A percentile compares a stretch with the other conserved stretches of the same genome.
Evolutionary conservation across 2,329 filamentous ascomycete genomes (phyloP).

Genomic region (Lachnum nothofagi): DNA sequence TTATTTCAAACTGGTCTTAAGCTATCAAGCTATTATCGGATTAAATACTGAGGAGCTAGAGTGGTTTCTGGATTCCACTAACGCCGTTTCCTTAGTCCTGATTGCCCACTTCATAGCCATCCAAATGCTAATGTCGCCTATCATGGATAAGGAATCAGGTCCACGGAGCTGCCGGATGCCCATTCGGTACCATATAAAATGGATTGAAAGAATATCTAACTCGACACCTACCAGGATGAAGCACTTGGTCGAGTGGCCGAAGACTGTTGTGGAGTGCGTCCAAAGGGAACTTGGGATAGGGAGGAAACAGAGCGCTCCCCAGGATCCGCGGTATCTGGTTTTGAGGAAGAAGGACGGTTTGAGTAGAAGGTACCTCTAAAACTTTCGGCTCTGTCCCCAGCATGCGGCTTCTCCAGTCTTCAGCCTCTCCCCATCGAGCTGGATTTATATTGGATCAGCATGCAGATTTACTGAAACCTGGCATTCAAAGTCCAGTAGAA

Average conservation of each 20-base stretch:
- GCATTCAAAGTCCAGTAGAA: too few relatives aligned
- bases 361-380: too few relatives aligned
- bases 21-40: slow-evolving; percentile 38
- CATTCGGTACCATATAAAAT: slow-evolving; percentile 9
- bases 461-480: too few relatives aligned
- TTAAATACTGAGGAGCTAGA: slow-evolving; percentile 39
- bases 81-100: slow-evolving; percentile 39
- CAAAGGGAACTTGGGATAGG: slow-evolving; percentile 5
- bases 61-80: slow-evolving; percentile 39
- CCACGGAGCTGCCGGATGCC: slow-evolving; percentile 11
- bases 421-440: too few relatives aligned
- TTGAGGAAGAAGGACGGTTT: too few relatives aligned
- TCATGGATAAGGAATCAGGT: slow-evolving; percentile 31
- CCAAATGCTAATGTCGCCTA: slow-evolving; percentile 40
- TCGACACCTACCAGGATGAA: slow-evolving; percentile 3
- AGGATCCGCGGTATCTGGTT: too few relatives aligned
- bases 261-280: slow-evolving; percentile 12
- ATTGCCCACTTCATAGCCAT: slow-evolving; percentile 44
- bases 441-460: too few relatives aligned
- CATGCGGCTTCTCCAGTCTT: too few relatives aligned
- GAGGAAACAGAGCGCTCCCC: too few relatives aligned
- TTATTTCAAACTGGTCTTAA: slow-evolving; percentile 38
- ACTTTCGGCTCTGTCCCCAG: too few relatives aligned
- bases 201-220: slow-evolving; percentile 9
- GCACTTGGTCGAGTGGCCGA: slow-evolving; percentile 20